These are phyloP conservation scores for Pythium apleroticum DNA, from an alignment of 352 stramenopile genomes.

Conservation along the genomic window DNA sequence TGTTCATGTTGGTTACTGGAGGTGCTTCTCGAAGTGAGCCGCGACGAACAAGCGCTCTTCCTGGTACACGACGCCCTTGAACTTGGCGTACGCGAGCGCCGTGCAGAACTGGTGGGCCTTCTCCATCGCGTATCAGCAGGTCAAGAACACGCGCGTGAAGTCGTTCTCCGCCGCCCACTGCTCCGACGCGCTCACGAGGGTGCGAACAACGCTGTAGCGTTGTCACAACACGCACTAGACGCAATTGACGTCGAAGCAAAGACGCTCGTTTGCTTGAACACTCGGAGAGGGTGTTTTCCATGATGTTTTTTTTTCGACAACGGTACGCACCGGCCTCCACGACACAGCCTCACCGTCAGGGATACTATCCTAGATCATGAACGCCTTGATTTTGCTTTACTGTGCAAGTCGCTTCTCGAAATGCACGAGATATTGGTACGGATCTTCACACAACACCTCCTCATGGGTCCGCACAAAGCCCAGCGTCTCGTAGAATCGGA, in stretches of 20 bases:
- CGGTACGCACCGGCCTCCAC: too few species aligned
- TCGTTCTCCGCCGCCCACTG: conserved; percentile 32
- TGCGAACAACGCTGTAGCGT: conserved; percentile 36
- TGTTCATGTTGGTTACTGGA: not conserved
- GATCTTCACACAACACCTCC: not conserved
- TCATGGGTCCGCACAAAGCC: conserved; percentile 7
- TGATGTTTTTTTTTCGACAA: too few species aligned
- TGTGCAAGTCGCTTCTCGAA: not conserved
- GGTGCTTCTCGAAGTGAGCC: not conserved
- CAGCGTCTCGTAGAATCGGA: conserved; percentile 25
- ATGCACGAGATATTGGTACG: not conserved
- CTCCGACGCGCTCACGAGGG: conserved; percentile 39
- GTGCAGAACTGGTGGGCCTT: conserved; percentile 31
- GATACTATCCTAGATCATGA: too few species aligned
- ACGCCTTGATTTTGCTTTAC: too few species aligned
- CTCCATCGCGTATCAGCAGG: conserved; percentile 34
- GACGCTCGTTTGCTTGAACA: too few species aligned
- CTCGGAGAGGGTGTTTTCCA: too few species aligned
- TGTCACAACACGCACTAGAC: too few species aligned
- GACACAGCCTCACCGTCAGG: too few species aligned
- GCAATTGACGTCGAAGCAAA: too few species aligned
- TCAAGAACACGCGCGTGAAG: conserved; percentile 39
- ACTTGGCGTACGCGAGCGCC: conserved; percentile 20
- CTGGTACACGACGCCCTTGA: not conserved
- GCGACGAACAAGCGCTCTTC: not conserved